Evolutionary conservation across 1,284 basidiomycete genomes (phyloP).

Genomic region (Cutaneotrichosporon sp.): DNA sequence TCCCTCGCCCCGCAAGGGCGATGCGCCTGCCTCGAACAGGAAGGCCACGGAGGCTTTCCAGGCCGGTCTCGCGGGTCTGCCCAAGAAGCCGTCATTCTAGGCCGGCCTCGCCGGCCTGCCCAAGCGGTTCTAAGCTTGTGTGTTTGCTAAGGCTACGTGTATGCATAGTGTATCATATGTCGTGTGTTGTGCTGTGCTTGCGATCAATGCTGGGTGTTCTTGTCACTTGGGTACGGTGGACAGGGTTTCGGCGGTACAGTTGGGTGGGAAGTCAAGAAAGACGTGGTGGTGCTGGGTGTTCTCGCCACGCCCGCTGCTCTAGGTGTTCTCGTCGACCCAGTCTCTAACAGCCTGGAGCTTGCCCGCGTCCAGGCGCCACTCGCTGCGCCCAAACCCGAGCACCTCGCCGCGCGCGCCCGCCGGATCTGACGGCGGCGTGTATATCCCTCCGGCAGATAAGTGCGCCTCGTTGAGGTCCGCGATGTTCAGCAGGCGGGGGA

Average conservation of each 20-base stretch:
- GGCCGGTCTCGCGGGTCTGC: slow-evolving; percentile 40
- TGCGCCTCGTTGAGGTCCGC: slow-evolving; percentile 55
- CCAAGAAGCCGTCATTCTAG: slow-evolving; percentile 39
- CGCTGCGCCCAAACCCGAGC: slow-evolving; percentile 22
- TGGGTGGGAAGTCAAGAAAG: neutral
- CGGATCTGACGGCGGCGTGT: neutral
- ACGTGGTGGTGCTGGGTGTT: too few species aligned
- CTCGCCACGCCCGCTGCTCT: neutral
- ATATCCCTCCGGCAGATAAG: slow-evolving; percentile 23
- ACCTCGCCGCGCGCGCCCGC: slow-evolving; percentile 13
- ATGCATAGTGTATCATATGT: neutral
- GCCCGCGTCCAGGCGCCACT: slow-evolving; percentile 19
- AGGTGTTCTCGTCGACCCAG: slow-evolving; percentile 13
- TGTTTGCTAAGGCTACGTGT: slow-evolving; percentile 8
- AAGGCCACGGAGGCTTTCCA: too few species aligned
- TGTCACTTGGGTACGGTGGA: too few species aligned
- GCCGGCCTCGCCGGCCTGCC: too few species aligned
- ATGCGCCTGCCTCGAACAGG: too few species aligned
- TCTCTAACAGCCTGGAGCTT: slow-evolving; percentile 15
- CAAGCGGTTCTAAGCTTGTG: slow-evolving; percentile 17
- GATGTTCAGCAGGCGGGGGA: slow-evolving; percentile 54
- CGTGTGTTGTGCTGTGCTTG: neutral
- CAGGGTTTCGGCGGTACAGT: too few species aligned
- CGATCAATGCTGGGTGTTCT: neutral
- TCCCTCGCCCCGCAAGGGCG: neutral